Evolutionary conservation across 1,284 basidiomycete species (phyloP).

Genomic region (Ustilago crameri): DNA sequence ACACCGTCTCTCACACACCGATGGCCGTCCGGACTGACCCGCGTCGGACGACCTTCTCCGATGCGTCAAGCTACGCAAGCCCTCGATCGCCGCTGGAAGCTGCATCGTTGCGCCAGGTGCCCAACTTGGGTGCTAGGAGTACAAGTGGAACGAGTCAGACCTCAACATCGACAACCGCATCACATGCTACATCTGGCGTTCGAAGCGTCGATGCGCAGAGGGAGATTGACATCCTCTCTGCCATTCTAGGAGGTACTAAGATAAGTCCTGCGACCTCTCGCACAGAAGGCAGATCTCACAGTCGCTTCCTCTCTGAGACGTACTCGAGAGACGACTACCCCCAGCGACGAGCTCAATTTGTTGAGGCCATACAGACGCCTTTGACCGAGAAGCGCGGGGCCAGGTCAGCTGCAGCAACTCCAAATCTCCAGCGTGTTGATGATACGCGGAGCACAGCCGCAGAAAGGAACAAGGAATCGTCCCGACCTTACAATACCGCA

Average conservation of each 20-base stretch:
- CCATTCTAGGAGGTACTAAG: slow-evolving; percentile 46
- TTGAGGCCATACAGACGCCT: not conserved
- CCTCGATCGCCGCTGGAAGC: slow-evolving; percentile 30
- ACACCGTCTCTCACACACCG: slow-evolving; percentile 44
- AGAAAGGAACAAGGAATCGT: slow-evolving; percentile 2
- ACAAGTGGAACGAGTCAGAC: slow-evolving; percentile 35
- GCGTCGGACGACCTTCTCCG: slow-evolving; percentile 21
- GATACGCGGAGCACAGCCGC: slow-evolving; percentile 2
- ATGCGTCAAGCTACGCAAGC: slow-evolving; percentile 10
- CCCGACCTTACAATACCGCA: slow-evolving; percentile 25
- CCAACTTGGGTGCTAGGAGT: slow-evolving; percentile 23
- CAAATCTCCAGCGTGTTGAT: slow-evolving; percentile 7
- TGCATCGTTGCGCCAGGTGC: slow-evolving; percentile 8
- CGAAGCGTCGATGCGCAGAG: slow-evolving; percentile 47
- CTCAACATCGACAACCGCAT: slow-evolving; percentile 13
- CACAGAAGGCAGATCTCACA: slow-evolving; percentile 18
- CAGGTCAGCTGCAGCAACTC: slow-evolving; percentile 8
- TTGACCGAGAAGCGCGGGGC: not conserved
- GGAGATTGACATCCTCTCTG: slow-evolving; percentile 58
- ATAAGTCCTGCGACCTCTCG: slow-evolving; percentile 11
- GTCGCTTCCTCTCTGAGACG: slow-evolving; percentile 33
- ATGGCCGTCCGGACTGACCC: slow-evolving; percentile 18
- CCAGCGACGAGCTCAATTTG: slow-evolving; percentile 1
- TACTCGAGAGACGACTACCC: slow-evolving; percentile 13
- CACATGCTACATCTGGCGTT: slow-evolving; percentile 13